Conservation (phyloP, 768 basidiomycete species). For the Kondoa malvinella region DNA sequence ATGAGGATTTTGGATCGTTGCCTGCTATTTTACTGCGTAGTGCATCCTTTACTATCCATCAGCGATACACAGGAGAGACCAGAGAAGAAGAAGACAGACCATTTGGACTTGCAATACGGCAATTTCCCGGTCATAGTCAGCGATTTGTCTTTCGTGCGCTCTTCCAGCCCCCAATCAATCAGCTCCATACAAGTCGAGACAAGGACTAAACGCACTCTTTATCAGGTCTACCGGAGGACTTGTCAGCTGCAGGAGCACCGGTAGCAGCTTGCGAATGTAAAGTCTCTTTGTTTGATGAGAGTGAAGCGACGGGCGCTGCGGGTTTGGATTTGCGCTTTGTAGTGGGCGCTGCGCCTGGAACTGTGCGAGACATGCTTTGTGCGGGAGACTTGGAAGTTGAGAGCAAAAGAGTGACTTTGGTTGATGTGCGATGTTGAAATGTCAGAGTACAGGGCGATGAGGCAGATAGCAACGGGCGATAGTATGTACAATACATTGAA, state of each 20-base stretch:
- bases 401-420: too few species aligned
- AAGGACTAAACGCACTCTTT: not conserved
- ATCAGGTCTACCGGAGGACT: not conserved
- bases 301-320: not conserved
- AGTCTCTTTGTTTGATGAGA: not conserved
- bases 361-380: not conserved
- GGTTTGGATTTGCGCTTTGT: not conserved
- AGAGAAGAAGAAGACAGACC: not conserved
- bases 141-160: not conserved
- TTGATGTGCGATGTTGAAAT: too few species aligned
- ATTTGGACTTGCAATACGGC: not conserved
- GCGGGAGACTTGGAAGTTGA: too few species aligned
- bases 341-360: not conserved
- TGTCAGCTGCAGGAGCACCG: too few species aligned
- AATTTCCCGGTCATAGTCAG: not conserved
- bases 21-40: slow-evolving; percentile 60
- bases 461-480: too few species aligned
- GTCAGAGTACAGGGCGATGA: too few species aligned
- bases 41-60: slow-evolving; percentile 37
- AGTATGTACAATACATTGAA: too few species aligned
- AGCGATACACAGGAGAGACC: not conserved
- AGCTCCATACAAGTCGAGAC: not conserved
- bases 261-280: not conserved
- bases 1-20: slow-evolving; percentile 41
- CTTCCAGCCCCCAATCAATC: not conserved